Percentiles rank a stretch among this genome's conserved stretches.
Conservation (phyloP, 257 asterid genomes). For the Buddleja alternifolia region DNA sequence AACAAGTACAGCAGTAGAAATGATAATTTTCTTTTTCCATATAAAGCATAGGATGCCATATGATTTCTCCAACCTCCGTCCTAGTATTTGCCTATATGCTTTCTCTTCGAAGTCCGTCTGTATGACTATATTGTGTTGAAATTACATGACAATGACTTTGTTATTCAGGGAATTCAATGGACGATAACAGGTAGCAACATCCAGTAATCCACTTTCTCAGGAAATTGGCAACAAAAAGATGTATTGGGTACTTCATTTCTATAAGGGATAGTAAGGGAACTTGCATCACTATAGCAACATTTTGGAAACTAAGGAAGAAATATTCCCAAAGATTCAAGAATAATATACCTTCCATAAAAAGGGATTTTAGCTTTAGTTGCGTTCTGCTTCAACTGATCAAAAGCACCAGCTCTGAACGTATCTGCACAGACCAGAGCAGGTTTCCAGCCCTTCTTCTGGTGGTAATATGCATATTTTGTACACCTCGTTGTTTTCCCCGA, state of each 20-base stretch:
- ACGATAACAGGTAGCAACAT: neutral
- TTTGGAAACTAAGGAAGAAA: constrained; percentile 9
- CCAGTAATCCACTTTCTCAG: constrained; percentile 1
- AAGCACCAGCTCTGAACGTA: constrained; percentile 97
- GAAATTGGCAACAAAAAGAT: constrained; percentile 11
- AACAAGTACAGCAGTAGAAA: too few relatives aligned
- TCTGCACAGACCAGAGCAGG: constrained; percentile 95
- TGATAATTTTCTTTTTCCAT: too few relatives aligned
- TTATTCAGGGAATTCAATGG: too few relatives aligned
- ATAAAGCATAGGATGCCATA: too few relatives aligned
- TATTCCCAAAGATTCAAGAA: constrained; percentile 7
- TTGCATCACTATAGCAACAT: constrained; percentile 2
- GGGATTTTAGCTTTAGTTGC: constrained; percentile 96
- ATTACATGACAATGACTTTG: neutral
- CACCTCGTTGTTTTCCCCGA: constrained; percentile 94
- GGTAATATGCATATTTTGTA: constrained; percentile 82
- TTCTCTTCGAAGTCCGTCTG: neutral
- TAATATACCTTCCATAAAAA: constrained; percentile 78
- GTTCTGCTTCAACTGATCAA: constrained; percentile 95
- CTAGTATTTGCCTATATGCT: too few relatives aligned
- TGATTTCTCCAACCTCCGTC: too few relatives aligned
- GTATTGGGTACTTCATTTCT: neutral
- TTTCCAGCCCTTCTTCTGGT: constrained; percentile 94
- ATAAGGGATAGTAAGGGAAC: neutral
- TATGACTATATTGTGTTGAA: neutral